These are phyloP conservation scores for Hymenotorrendiella dingleyae DNA, from an alignment of 2,329 filamentous ascomycete genomes.

Conservation along the genomic window DNA sequence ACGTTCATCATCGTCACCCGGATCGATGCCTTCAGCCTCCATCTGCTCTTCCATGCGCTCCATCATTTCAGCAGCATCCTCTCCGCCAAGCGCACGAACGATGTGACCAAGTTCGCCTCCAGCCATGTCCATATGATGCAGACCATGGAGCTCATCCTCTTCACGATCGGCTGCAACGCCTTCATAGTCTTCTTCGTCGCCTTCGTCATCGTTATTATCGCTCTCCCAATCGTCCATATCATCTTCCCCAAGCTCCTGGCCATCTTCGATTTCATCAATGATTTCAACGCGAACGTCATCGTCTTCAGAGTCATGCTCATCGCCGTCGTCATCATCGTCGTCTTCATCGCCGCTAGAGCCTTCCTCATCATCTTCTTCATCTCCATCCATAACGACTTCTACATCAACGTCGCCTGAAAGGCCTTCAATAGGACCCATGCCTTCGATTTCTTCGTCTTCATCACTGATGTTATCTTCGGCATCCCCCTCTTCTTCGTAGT, in stretches of 20 bases:
- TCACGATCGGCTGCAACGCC: slow-evolving; percentile 47
- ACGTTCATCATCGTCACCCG: slow-evolving; percentile 42
- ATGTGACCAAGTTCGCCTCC: slow-evolving; percentile 44
- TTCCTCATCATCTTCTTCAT: slow-evolving; percentile 58
- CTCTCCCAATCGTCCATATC: slow-evolving; percentile 59
- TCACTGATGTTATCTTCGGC: slow-evolving; percentile 86
- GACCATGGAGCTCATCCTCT: slow-evolving; percentile 42
- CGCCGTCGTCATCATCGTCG: slow-evolving; percentile 51
- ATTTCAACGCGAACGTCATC: slow-evolving; percentile 45
- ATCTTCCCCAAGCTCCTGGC: slow-evolving; percentile 43
- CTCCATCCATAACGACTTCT: slow-evolving; percentile 77
- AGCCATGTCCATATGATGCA: slow-evolving; percentile 35
- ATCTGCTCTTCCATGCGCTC: slow-evolving; percentile 33
- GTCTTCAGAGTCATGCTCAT: slow-evolving; percentile 51
- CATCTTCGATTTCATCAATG: slow-evolving; percentile 57
- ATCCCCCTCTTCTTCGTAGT: slow-evolving; percentile 80
- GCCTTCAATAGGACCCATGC: slow-evolving; percentile 81
- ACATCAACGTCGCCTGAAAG: slow-evolving; percentile 56
- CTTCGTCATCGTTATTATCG: slow-evolving; percentile 52
- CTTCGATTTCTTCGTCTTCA: slow-evolving; percentile 74
- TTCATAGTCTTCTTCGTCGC: slow-evolving; percentile 44
- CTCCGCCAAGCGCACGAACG: slow-evolving; percentile 44
- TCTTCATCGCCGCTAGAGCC: slow-evolving; percentile 60
- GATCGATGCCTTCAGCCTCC: slow-evolving; percentile 39
- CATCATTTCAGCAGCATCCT: slow-evolving; percentile 32